Conservation (phyloP, 352 stramenopile genomes). For the Globisporangium polare region DNA sequence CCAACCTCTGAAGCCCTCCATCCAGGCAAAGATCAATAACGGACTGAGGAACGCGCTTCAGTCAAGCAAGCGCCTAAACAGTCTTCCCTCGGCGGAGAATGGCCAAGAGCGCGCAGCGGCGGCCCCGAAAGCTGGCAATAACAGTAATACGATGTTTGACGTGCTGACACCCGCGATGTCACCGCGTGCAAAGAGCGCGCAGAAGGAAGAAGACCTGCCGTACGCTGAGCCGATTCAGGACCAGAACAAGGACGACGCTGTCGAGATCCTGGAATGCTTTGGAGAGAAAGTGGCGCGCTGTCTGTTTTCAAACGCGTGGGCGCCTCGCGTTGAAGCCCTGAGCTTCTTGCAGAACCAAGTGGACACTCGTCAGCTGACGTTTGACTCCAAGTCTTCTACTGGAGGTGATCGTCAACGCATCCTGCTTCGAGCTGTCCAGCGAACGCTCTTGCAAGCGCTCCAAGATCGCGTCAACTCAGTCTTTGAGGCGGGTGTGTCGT, state of each 20-base stretch:
- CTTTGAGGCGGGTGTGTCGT: slow-evolving; percentile 62
- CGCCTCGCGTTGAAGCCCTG: slow-evolving; percentile 70
- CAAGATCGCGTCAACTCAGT: slow-evolving; percentile 78
- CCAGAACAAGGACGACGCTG: slow-evolving; percentile 46
- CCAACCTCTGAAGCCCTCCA: slow-evolving; percentile 59
- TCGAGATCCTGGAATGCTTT: slow-evolving; percentile 46
- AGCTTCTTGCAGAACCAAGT: slow-evolving; percentile 73
- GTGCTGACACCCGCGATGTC: slow-evolving; percentile 21
- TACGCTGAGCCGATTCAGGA: slow-evolving; percentile 77
- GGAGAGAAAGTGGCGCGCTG: slow-evolving; percentile 72
- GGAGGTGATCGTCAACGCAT: neutral
- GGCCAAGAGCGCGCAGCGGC: neutral
- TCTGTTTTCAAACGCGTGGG: slow-evolving; percentile 79
- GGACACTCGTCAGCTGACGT: slow-evolving; percentile 43
- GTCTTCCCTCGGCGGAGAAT: neutral
- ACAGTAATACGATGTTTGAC: slow-evolving; percentile 20
- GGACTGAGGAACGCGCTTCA: slow-evolving; percentile 62
- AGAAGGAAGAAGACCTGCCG: slow-evolving; percentile 69
- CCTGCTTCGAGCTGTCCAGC: slow-evolving; percentile 28
- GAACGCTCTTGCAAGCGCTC: slow-evolving; percentile 49
- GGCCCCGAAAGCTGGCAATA: neutral
- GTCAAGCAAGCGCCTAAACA: slow-evolving; percentile 57
- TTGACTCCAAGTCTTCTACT: slow-evolving; percentile 25
- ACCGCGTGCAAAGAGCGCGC: slow-evolving; percentile 43
- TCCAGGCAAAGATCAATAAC: slow-evolving; percentile 82